A percentile compares a stretch with the other conserved stretches of the same genome.
phyloP scores from a whole-genome alignment of 164 flowering plant genomes.

The Vitis rupestris region DNA sequence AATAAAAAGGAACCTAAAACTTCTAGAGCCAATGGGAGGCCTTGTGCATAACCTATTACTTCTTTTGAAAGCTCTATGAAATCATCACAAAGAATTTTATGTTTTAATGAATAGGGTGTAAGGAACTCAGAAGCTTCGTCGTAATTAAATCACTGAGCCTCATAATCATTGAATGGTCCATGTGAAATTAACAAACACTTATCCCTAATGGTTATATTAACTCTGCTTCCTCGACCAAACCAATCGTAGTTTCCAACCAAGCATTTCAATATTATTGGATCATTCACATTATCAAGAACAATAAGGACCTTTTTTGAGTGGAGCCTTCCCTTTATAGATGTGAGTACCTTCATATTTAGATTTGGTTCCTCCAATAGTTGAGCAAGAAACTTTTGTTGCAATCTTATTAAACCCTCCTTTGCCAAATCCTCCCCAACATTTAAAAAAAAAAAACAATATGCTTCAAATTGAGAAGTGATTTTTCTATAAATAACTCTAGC shows the following conservation, averaged over 20 bases:
- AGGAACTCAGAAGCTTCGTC: not conserved
- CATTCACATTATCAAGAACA: conserved; percentile 9
- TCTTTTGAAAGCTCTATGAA: not conserved
- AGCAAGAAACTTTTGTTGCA: too few species aligned
- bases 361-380: not conserved
- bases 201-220: conserved; percentile 6
- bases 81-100: not conserved
- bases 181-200: not conserved
- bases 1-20: conserved; percentile 1
- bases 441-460: too few species aligned
- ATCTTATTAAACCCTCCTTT: too few species aligned
- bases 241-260: conserved; percentile 3
- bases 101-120: not conserved
- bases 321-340: not conserved
- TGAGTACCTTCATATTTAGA: not conserved
- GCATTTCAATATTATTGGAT: not conserved
- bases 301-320: not conserved
- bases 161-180: not conserved
- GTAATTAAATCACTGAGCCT: not conserved
- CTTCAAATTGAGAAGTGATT: too few species aligned
- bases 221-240: conserved; percentile 12
- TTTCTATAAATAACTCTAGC: too few species aligned
- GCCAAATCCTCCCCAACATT: too few species aligned
- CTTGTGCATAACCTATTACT: not conserved
- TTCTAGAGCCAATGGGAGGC: conserved; percentile 5